Evolutionary conservation across 2,329 filamentous ascomycete genomes (phyloP), one percentile per base, ranked within the genome.

Genomic region (Sphaerostilbella broomeana): DNA sequence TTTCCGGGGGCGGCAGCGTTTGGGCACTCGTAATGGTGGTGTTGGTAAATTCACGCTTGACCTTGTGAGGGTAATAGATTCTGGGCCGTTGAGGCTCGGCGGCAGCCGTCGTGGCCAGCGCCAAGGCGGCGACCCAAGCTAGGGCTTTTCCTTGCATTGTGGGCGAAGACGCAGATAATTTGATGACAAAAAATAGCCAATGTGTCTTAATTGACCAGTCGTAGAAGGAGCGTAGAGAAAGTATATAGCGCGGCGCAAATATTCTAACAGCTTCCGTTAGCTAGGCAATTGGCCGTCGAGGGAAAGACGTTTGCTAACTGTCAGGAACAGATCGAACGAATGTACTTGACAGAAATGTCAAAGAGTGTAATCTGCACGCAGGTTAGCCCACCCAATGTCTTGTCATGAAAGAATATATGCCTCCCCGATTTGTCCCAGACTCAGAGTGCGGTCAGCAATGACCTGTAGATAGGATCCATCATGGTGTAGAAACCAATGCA

Each of bases 311-410:
- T 4, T 20, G 13, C 59, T 57, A 28, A 62, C 58, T 68, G 70
- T 73, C 69, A 73, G 69, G 62, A 58, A 53, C 50, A 53, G 53
- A 57, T 61, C 51, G 51, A 76, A 73, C 65, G 74, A 77, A 64
- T 73, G 73, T 73, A 75, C 66, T 73, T 75, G 73, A 76, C 71
- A 65, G 58, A 52, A 58, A 50, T 64, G 64, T 70, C 67, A 74
- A 75, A 55, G 69, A 75, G 63, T 58, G 71, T 70, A 51, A 44
- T 58, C 54, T 59, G 21, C 2, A 10, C 13, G 10, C 31, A 29
- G 8, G 38, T 36, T 26, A 36, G 32, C 32, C 35, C n/a, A n/a
- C n/a, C n/a, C n/a, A n/a, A n/a, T n/a, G n/a, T n/a, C n/a, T n/a
- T n/a, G n/a, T n/a, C n/a, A n/a, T n/a, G n/a, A n/a, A n/a, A n/a